Percentiles rank a stretch among this genome's conserved stretches.
These are phyloP conservation scores for Thermothielavioides terrestris DNA, from an alignment of 495 filamentous ascomycete species.

Conservation along the genomic window DNA sequence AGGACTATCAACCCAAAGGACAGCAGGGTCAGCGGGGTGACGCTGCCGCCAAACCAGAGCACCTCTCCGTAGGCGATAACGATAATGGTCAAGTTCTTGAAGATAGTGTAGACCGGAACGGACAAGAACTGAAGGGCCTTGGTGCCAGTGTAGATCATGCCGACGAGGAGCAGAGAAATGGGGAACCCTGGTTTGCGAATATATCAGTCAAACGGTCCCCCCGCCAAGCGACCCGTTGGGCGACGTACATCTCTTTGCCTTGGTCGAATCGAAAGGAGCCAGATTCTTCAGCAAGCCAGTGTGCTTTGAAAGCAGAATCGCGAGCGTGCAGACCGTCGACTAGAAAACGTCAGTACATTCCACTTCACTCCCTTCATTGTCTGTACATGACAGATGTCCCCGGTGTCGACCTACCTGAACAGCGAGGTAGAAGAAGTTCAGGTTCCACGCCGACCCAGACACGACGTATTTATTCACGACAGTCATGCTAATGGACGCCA, in stretches of 20 bases:
- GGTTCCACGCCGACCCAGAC: conserved; percentile 81
- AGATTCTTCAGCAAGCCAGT: conserved; percentile 79
- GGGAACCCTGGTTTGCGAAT: conserved; percentile 83
- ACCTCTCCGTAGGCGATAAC: conserved; percentile 98
- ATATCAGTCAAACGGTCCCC: conserved; percentile 16
- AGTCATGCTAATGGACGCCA: conserved; percentile 95
- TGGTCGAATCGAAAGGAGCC: conserved; percentile 74
- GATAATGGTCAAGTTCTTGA: conserved; percentile 99
- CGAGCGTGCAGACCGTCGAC: conserved; percentile 84
- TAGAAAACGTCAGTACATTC: conserved; percentile 35
- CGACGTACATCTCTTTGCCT: conserved; percentile 80
- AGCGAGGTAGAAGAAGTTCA: conserved; percentile 90
- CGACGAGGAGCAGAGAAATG: conserved; percentile 90
- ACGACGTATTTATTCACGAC: conserved; percentile 98
- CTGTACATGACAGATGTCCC: neutral
- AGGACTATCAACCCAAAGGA: conserved; percentile 98
- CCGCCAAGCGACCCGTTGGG: neutral
- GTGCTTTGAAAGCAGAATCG: conserved; percentile 79
- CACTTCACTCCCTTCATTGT: neutral
- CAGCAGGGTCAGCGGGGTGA: conserved; percentile 78
- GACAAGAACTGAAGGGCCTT: conserved; percentile 96
- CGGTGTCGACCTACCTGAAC: conserved; percentile 60
- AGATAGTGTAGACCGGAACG: conserved; percentile 98
- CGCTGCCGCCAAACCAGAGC: conserved; percentile 95
- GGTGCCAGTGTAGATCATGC: conserved; percentile 98